Base-by-base conservation (phyloP, 495 filamentous ascomycete genomes). In the Daldinia grandis region DNA sequence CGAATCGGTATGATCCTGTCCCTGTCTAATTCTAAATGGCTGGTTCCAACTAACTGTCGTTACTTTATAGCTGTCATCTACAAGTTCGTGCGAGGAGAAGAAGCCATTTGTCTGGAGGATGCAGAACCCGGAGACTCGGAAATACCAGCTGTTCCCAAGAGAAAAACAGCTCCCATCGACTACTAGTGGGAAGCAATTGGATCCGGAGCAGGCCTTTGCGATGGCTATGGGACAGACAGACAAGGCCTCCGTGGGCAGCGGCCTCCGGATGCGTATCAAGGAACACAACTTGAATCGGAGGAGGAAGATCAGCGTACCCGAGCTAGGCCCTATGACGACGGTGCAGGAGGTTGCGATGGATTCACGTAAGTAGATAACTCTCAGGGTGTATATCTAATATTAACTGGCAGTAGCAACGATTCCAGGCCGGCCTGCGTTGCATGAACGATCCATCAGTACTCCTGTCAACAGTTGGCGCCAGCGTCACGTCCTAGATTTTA, bases 271-370 rank as follows among this genome's bases (percentile, higher is more conserved):
- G 73, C 80, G 81, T 27, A 81, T 83, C 69, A 87, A 85, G 70
- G 82, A 87, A 68, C 83, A 83, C 54, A 83, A 81, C 58, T 71
- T 86, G 63, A 81, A 76, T 49, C 81, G 86, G 65, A 78, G 88
- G 66, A 80, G 88, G 74, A 91, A 91, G 70, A 80, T 87, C 69
- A 89, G 85, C 74, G 85, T 88, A 6, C 84, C 88, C 10, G 90
- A 91, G 57, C 74, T 91, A 25, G 89, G 87, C 4, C 85, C 86
- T 42, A 89, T 90, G 87, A 87, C 88, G 5, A 90, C 88, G 3
- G 88, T 90, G 12, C 88, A 89, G 64, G 90, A 91, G 72, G 76
- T 83, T 51, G 78, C 85, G 44, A 87, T 92, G 83, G 91, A 93
- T 78, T 92, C 91, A 74, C 91, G 91, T 93, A 86, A 82, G 90